These are phyloP conservation scores for Pelargonium fulgidum DNA, from an alignment of 441 rosid species.

Conservation along the genomic window DNA sequence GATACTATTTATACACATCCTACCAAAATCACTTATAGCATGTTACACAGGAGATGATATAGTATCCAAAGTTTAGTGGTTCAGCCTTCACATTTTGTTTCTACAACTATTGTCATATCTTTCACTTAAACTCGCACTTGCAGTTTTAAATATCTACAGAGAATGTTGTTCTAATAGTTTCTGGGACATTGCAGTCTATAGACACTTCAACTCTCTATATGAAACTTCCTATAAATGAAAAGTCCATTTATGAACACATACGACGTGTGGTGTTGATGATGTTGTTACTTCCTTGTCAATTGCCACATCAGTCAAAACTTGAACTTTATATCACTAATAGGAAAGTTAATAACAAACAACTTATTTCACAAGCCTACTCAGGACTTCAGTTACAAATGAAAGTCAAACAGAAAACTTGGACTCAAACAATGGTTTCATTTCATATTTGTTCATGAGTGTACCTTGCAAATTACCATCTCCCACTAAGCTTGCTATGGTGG, in stretches of 20 bases:
- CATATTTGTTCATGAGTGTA: conserved; percentile 18
- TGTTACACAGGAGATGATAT: neutral
- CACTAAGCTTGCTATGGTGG: conserved; percentile 31
- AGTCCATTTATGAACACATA: too few relatives aligned
- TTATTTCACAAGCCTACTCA: neutral
- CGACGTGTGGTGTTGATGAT: neutral
- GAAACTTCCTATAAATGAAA: neutral
- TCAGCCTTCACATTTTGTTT: too few relatives aligned
- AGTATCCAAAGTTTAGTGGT: neutral
- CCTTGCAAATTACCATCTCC: conserved; percentile 61
- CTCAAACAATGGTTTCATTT: neutral
- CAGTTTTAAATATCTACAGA: neutral
- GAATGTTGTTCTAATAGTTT: neutral
- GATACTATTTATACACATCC: neutral
- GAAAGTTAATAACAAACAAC: neutral
- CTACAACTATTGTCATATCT: too few relatives aligned
- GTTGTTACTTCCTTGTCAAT: neutral
- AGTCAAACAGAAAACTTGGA: neutral
- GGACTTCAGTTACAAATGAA: neutral
- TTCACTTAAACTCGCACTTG: neutral
- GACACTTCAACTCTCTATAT: neutral
- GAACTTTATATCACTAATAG: neutral
- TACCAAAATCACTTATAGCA: neutral
- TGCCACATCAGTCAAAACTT: neutral
- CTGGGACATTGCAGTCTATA: neutral